A percentile compares a stretch with the other conserved stretches of the same genome.
Evolutionary conservation across 495 filamentous ascomycete genomes (phyloP).

Genomic region (Diplogelasinospora grovesii): DNA sequence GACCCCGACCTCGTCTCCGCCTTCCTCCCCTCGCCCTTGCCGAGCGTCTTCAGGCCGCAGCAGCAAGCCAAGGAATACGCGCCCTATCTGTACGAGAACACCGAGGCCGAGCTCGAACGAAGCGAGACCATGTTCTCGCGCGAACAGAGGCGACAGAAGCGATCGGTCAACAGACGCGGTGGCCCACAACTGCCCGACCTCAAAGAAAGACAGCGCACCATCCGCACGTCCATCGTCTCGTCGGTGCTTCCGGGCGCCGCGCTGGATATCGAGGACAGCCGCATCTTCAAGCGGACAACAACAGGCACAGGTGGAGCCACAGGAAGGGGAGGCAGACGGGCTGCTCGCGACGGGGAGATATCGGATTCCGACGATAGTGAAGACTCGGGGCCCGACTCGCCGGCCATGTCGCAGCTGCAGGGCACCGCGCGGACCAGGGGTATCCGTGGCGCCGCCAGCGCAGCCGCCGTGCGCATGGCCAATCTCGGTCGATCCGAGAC

Average conservation of each 20-base stretch:
- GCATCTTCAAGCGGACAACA: constrained; percentile 65
- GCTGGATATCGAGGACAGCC: constrained; percentile 68
- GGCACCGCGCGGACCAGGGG: constrained; percentile 81
- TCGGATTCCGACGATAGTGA: constrained; percentile 86
- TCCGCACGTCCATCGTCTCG: constrained; percentile 85
- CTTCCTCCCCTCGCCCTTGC: constrained; percentile 79
- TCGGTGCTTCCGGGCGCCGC: constrained; percentile 85
- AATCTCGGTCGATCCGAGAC: constrained; percentile 83
- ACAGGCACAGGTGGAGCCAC: constrained; percentile 43
- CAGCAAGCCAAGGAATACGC: constrained; percentile 89
- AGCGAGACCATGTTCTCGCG: constrained; percentile 88
- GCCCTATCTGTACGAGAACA: constrained; percentile 89
- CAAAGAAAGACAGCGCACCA: constrained; percentile 87
- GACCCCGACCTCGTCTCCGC: constrained; percentile 79
- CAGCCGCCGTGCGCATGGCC: constrained; percentile 67
- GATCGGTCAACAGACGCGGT: constrained; percentile 87
- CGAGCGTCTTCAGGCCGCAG: constrained; percentile 76
- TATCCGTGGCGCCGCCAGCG: constrained; percentile 77
- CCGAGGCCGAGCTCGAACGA: constrained; percentile 80
- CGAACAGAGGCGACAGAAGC: constrained; percentile 89
- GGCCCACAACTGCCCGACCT: constrained; percentile 93
- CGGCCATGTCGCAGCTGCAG: constrained; percentile 64
- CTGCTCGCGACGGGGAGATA: constrained; percentile 63
- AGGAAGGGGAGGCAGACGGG: constrained; percentile 49
- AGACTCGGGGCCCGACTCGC: constrained; percentile 79